Evolutionary conservation across 2,329 filamentous ascomycete species (phyloP), one percentile per base, ranked within the genome.

Genomic region (Hypoxylon sp.): DNA sequence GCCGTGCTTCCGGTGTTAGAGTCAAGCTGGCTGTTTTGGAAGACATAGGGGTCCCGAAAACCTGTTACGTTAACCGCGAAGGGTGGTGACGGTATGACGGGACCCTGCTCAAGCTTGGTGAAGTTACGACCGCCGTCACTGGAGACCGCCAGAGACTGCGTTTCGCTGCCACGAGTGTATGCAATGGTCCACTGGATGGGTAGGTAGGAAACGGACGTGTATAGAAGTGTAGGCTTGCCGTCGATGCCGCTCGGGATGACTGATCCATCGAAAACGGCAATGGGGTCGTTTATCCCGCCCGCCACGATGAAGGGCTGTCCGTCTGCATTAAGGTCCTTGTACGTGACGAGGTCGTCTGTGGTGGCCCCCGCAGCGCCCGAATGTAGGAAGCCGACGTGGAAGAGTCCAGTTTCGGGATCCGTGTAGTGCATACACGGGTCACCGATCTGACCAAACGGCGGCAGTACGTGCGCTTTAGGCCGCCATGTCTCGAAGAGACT

Each of bases 391-490:
- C 78, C 80, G 34, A 82, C 75, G 22, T 82, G 79, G 63, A 81
- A 81, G 22, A 79, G 72, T 1, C 79, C 77, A 2, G 79, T 81
- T 22, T 73, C 69, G 1, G 79, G 78, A 57, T 82, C 79, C 3
- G 78, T 79, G 68, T 80, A 81, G 62, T 81, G 79, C 76, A 79
- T 79, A 59, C 79, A 80, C 10, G 79, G 79, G 58, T 81, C 80
- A 34, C 78, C 79, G 43, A 80, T 78, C 48, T 79, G 74, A 6
- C 79, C 78, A 39, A 70, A 73, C 0, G 75, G 73, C 4, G 79
- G 79, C 1, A 80, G 73, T 1, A 82, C 73, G 53, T 81, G 79
- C 15, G 79, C 75, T 62, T 72, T 75, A 3, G 79, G 69, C 15
- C 68, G 59, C 69, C 69, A 71, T 39, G 79, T 68, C 69, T 76